Evolutionary conservation across 2,329 filamentous ascomycete species (phyloP).

Genomic region (Talaromyces albobiverticillius): DNA sequence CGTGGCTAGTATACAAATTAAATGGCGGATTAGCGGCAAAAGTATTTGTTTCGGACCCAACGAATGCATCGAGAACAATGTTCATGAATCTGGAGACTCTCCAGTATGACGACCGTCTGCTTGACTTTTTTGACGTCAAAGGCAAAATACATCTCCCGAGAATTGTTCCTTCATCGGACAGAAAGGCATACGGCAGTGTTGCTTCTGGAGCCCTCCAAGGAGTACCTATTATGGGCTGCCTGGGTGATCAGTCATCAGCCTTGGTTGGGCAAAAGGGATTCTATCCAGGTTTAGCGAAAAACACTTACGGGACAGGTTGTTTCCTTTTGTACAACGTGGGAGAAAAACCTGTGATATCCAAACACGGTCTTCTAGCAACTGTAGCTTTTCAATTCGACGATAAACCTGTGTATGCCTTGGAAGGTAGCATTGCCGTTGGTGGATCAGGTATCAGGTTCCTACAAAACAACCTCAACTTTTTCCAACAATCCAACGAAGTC

Average conservation of each 20-base stretch:
- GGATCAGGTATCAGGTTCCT: conserved; percentile 76
- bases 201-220: conserved; percentile 63
- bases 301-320: conserved; percentile 86
- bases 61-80: conserved; percentile 88
- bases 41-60: conserved; percentile 78
- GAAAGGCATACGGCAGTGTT: conserved; percentile 67
- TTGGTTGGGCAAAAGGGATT: conserved; percentile 85
- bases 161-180: conserved; percentile 76
- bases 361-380: conserved; percentile 75
- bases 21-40: conserved; percentile 65
- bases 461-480: conserved; percentile 62
- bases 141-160: conserved; percentile 70
- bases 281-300: conserved; percentile 77
- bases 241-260: conserved; percentile 83
- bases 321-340: conserved; percentile 89
- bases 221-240: conserved; percentile 70
- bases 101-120: conserved; percentile 71
- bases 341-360: conserved; percentile 77
- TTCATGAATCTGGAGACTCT: conserved; percentile 82
- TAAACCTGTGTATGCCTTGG: conserved; percentile 73
- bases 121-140: conserved; percentile 77
- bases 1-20: conserved; percentile 81
- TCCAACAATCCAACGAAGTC: conserved; percentile 60
- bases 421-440: conserved; percentile 79
- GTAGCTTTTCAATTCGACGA: conserved; percentile 77